Percentiles rank a stretch among this genome's conserved stretches.
phyloP scores from a whole-genome alignment of 2,329 filamentous ascomycete species.

The Chrysoporthe puriensis region DNA sequence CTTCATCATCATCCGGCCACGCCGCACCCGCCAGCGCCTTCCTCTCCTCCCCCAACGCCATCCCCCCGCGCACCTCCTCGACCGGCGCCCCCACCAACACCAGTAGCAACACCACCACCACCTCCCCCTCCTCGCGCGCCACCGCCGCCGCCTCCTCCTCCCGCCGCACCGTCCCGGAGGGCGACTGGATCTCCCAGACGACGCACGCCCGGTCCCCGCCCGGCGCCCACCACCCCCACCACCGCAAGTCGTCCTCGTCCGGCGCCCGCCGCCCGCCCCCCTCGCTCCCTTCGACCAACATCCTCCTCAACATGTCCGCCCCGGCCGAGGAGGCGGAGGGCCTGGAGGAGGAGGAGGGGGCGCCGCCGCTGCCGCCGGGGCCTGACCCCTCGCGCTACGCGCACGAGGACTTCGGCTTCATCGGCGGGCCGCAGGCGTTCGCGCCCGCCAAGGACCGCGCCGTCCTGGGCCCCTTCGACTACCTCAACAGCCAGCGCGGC shows the following conservation, averaged over 20 bases:
- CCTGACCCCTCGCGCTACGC: constrained; percentile 58
- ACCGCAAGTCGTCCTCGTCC: constrained; percentile 24
- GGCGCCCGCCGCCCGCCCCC: constrained; percentile 31
- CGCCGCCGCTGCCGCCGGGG: constrained; percentile 25
- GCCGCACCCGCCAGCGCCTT: constrained; percentile 33
- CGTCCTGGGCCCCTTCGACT: constrained; percentile 78
- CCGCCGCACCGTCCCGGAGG: constrained; percentile 61
- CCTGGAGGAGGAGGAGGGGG: no score
- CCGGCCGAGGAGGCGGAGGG: constrained; percentile 34
- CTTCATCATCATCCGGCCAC: constrained; percentile 30
- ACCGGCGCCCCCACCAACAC: constrained; percentile 49
- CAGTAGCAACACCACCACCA: constrained; percentile 32
- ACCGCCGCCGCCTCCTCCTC: constrained; percentile 36
- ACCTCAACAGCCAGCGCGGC: constrained; percentile 76
- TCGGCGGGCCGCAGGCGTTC: constrained; percentile 59
- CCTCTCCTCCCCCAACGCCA: constrained; percentile 63
- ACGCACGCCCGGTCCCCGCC: constrained; percentile 33
- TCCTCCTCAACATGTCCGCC: constrained; percentile 41
- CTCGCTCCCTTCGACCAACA: constrained; percentile 37
- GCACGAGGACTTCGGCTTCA: constrained; percentile 58
- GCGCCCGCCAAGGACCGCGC: constrained; percentile 76
- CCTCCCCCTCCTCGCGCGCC: constrained; percentile 4
- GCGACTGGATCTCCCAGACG: constrained; percentile 60
- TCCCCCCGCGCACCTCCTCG: constrained; percentile 75
- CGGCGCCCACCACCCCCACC: constrained; percentile 29